These are phyloP conservation scores for Sarocladiaceae sp. DNA, from an alignment of 2,329 filamentous ascomycete species.

Conservation along the genomic window DNA sequence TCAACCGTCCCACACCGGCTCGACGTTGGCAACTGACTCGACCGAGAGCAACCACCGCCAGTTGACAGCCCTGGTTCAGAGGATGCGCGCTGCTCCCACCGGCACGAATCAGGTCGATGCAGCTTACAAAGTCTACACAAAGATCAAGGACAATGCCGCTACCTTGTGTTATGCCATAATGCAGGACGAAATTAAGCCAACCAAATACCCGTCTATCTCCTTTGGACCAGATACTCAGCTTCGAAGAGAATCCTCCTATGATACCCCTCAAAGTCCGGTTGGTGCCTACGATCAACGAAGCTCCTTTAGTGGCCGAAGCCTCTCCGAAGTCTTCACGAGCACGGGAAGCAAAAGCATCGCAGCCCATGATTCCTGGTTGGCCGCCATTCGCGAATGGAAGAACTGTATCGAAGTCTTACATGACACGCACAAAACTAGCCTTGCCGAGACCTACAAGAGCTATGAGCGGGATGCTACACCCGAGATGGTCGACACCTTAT, in stretches of 20 bases:
- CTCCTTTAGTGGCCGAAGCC: conserved; percentile 30
- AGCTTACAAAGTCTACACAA: conserved; percentile 38
- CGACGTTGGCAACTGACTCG: conserved; percentile 19
- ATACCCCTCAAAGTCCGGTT: conserved; percentile 24
- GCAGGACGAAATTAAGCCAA: conserved; percentile 30
- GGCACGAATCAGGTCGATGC: conserved; percentile 33
- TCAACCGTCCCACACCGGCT: conserved; percentile 18
- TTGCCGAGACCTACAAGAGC: conserved; percentile 38
- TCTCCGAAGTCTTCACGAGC: conserved; percentile 25
- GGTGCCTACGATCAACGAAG: conserved; percentile 28
- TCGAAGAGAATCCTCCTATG: conserved; percentile 23
- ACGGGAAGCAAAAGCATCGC: conserved; percentile 20
- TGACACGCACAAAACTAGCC: conserved; percentile 32
- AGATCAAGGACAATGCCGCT: conserved; percentile 32
- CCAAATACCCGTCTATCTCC: background rate
- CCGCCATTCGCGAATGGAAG: conserved; percentile 39
- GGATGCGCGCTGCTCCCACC: conserved; percentile 26
- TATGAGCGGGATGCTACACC: conserved; percentile 38
- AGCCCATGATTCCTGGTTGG: conserved; percentile 27
- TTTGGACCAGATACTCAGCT: conserved; percentile 7
- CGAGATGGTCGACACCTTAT: conserved; percentile 35
- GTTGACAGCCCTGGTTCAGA: conserved; percentile 27
- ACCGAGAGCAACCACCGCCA: conserved; percentile 28
- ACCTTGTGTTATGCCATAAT: conserved; percentile 34
- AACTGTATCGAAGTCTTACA: conserved; percentile 33